phyloP scores from a whole-genome alignment of 495 filamentous ascomycete species.

The Talaromyces wortmannii region DNA sequence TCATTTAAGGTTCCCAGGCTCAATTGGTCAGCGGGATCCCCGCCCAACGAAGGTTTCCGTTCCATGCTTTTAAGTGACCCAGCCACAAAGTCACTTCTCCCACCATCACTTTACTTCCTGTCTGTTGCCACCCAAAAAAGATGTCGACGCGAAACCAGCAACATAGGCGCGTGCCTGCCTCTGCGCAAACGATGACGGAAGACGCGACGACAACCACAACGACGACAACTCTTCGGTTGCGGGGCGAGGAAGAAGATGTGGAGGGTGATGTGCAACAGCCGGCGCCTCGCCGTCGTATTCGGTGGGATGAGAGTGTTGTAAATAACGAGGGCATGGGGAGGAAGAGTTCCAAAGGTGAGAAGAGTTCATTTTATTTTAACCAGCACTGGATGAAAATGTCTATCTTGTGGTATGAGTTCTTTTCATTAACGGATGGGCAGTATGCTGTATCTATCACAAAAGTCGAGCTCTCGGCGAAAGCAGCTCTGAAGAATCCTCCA shows the following conservation, averaged over 20 bases:
- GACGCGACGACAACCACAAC: slow-evolving; percentile 16
- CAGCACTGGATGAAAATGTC: no score
- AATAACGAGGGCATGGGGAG: slow-evolving; percentile 95
- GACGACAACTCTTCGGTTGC: slow-evolving; percentile 1
- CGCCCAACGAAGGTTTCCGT: no score
- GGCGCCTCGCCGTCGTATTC: slow-evolving; percentile 53
- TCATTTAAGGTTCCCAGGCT: no score
- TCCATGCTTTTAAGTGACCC: no score
- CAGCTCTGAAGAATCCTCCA: slow-evolving; percentile 68
- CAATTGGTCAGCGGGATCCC: no score
- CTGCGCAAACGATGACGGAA: background rate
- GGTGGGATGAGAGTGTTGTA: slow-evolving; percentile 89
- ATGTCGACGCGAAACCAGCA: background rate
- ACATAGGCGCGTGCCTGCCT: background rate
- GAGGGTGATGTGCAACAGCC: background rate
- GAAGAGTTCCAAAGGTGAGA: slow-evolving; percentile 85
- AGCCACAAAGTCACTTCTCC: background rate
- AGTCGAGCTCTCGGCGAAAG: slow-evolving; percentile 78
- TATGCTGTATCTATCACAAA: slow-evolving; percentile 97
- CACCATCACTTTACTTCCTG: background rate
- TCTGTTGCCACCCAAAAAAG: background rate
- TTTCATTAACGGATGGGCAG: slow-evolving; percentile 30
- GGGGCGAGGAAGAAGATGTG: slow-evolving; percentile 6
- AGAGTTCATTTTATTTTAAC: no score
- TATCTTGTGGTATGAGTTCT: background rate